These are phyloP conservation scores for Candida mattraensis DNA, from an alignment of 805 yeast species.

Conservation along the genomic window DNA sequence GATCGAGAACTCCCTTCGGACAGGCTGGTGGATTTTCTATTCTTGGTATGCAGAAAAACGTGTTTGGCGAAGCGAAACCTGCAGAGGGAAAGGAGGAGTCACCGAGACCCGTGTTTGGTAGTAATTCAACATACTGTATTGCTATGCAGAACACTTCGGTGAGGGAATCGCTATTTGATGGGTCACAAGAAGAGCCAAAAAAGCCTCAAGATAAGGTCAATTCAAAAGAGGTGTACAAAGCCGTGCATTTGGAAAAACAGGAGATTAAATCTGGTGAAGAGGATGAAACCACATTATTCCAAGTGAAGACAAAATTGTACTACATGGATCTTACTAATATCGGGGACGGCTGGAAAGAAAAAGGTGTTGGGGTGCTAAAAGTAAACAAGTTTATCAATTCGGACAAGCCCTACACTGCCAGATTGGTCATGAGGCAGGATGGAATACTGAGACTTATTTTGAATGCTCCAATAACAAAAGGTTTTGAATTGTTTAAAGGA, in stretches of 20 bases:
- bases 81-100: slow-evolving; percentile 9
- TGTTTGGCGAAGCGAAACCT: slow-evolving; percentile 32
- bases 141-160: slow-evolving; percentile 54
- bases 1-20: slow-evolving; percentile 52
- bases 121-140: slow-evolving; percentile 47
- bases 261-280: slow-evolving; percentile 87
- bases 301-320: slow-evolving; percentile 76
- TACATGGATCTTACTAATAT: slow-evolving; percentile 65
- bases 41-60: slow-evolving; percentile 31
- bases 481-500: slow-evolving; percentile 69
- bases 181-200: slow-evolving; percentile 17
- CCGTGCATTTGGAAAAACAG: slow-evolving; percentile 60
- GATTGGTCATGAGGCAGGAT: slow-evolving; percentile 89
- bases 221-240: slow-evolving; percentile 42
- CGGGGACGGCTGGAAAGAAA: slow-evolving; percentile 89
- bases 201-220: slow-evolving; percentile 31
- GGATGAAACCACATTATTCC: slow-evolving; percentile 66
- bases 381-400: slow-evolving; percentile 49
- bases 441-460: slow-evolving; percentile 81
- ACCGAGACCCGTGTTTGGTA: slow-evolving; percentile 39
- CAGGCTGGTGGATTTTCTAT: slow-evolving; percentile 39
- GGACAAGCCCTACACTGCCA: slow-evolving; percentile 40
- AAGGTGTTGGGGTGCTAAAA: slow-evolving; percentile 88
- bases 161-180: slow-evolving; percentile 60
- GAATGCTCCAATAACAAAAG: slow-evolving; percentile 65